Evolutionary conservation across 495 filamentous ascomycete genomes (phyloP).

Genomic region (Neurospora intermedia): DNA sequence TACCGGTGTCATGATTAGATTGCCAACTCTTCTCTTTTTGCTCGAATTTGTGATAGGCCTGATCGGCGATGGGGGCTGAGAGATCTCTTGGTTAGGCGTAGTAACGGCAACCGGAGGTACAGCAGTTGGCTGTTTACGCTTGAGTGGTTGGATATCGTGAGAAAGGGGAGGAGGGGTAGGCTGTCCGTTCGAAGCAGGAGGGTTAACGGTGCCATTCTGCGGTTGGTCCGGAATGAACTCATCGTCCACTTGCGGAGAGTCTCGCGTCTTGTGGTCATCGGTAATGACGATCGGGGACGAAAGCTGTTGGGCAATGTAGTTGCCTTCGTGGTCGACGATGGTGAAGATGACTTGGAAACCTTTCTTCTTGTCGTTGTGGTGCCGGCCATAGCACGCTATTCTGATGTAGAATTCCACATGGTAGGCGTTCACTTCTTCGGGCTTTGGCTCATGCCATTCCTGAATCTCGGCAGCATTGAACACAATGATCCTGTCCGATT

Average conservation of each 20-base stretch:
- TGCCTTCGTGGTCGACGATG: slow-evolving; percentile 64
- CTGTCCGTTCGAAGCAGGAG: not conserved
- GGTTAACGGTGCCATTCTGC: not conserved
- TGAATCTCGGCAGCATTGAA: slow-evolving; percentile 91
- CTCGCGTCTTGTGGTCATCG: slow-evolving; percentile 83
- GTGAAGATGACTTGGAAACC: slow-evolving; percentile 95
- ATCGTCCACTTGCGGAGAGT: not conserved
- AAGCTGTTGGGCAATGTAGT: slow-evolving; percentile 72
- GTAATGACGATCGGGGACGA: slow-evolving; percentile 87
- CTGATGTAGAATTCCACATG: slow-evolving; percentile 81
- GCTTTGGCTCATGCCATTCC: slow-evolving; percentile 57
- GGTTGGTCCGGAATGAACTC: not conserved
- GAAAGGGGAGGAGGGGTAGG: not conserved
- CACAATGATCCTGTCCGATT: slow-evolving; percentile 71
- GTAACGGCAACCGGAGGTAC: not conserved
- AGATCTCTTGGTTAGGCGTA: not conserved
- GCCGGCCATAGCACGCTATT: slow-evolving; percentile 94
- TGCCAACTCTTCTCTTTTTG: slow-evolving; percentile 7
- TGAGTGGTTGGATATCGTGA: not conserved
- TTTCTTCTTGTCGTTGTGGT: slow-evolving; percentile 72
- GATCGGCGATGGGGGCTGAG: not conserved
- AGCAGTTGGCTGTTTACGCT: not conserved
- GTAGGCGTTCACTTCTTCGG: slow-evolving; percentile 43
- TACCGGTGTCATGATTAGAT: slow-evolving; percentile 8
- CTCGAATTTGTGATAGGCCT: not conserved